Conservation (phyloP, 2,329 filamentous ascomycete species). For the Chalaropsis thielavioides region DNA sequence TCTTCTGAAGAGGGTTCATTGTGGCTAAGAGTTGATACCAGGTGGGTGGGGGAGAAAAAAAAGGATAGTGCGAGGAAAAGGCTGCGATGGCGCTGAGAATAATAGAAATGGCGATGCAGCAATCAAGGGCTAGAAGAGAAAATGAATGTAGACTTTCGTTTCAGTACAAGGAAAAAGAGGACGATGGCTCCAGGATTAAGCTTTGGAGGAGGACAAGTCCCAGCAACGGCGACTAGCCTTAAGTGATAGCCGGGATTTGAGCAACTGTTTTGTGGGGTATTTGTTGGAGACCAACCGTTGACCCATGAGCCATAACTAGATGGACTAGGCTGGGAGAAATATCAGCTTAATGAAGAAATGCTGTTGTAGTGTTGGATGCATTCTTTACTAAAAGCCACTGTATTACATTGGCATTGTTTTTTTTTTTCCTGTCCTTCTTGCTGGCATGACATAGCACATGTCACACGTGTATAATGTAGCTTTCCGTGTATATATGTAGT, state of each 20-base stretch:
- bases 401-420: too few relatives aligned
- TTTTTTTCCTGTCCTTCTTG: too few relatives aligned
- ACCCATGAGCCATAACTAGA: neutral
- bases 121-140: neutral
- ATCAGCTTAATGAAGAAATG: too few relatives aligned
- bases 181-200: neutral
- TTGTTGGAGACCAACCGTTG: neutral
- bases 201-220: neutral
- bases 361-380: too few relatives aligned
- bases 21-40: neutral
- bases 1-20: constrained; percentile 97
- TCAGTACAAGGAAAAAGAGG: neutral
- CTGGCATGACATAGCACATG: too few relatives aligned
- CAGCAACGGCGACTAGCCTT: too few relatives aligned
- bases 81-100: neutral
- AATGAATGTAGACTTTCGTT: constrained; percentile 2
- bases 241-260: too few relatives aligned
- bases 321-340: too few relatives aligned
- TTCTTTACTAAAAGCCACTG: too few relatives aligned
- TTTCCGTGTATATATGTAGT: too few relatives aligned
- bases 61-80: too few relatives aligned
- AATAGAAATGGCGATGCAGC: neutral
- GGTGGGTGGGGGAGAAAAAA: neutral
- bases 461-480: neutral
- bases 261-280: neutral